phyloP scores from a whole-genome alignment of 805 yeast species.

The Suhomyces sp. region DNA sequence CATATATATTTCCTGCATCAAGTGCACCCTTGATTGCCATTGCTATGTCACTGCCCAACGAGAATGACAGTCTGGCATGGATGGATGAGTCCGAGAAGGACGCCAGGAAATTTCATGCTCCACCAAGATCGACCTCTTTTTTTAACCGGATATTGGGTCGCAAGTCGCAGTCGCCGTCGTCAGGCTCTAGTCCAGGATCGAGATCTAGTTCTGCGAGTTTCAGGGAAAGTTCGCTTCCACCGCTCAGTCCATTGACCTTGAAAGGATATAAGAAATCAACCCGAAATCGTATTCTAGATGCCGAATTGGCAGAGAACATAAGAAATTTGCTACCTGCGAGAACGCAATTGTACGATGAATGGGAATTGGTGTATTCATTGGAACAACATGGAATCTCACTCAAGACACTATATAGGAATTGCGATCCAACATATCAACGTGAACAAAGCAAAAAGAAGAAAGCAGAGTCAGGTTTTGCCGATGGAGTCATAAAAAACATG shows the following conservation, averaged over 20 bases:
- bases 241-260: constrained; percentile 55
- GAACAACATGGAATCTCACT: constrained; percentile 92
- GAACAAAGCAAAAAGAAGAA: constrained; percentile 16
- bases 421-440: constrained; percentile 43
- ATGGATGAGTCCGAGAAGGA: background rate
- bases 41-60: background rate
- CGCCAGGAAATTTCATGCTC: background rate
- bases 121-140: constrained; percentile 6
- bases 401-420: constrained; percentile 64
- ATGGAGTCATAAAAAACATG: constrained; percentile 29
- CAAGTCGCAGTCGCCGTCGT: constrained; percentile 2
- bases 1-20: background rate
- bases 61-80: background rate
- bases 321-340: constrained; percentile 73
- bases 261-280: constrained; percentile 62
- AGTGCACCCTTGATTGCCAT: background rate
- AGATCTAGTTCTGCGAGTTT: background rate
- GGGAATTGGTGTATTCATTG: constrained; percentile 78
- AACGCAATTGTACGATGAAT: constrained; percentile 68
- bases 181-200: background rate
- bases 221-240: constrained; percentile 26
- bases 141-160: constrained; percentile 10
- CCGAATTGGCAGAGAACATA: constrained; percentile 70
- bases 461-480: constrained; percentile 35
- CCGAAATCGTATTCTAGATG: constrained; percentile 53